A percentile compares a stretch with the other conserved stretches of the same genome.
phyloP scores from a whole-genome alignment of 2,329 filamentous ascomycete species.

The Elsinoe arachidis region DNA sequence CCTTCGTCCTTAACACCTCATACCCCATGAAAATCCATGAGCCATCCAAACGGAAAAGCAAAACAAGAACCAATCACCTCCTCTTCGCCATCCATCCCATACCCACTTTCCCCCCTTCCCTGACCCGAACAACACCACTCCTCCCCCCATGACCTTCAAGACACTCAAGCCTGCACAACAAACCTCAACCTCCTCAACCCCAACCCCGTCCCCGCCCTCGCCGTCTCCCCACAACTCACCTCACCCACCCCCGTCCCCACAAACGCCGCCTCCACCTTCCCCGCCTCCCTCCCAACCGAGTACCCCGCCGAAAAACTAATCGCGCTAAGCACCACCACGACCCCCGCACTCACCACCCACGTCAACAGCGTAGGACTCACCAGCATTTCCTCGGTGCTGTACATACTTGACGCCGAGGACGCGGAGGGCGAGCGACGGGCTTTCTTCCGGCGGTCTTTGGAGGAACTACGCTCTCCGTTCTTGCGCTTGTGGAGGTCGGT shows the following conservation, averaged over 20 bases:
- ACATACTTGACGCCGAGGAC: slow-evolving; percentile 16
- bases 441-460: slow-evolving; percentile 41
- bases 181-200: slow-evolving; percentile 27
- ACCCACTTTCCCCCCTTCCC: not conserved
- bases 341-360: slow-evolving; percentile 57
- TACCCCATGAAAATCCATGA: no score
- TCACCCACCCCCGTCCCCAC: slow-evolving; percentile 19
- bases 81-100: no score
- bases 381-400: slow-evolving; percentile 17
- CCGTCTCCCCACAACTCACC: slow-evolving; percentile 26
- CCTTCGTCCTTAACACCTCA: no score
- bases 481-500: slow-evolving; percentile 39
- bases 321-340: slow-evolving; percentile 55
- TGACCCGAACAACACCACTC: not conserved
- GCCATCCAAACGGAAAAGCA: no score
- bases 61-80: no score
- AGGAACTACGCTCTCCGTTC: slow-evolving; percentile 33
- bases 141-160: no score
- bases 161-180: slow-evolving; percentile 21
- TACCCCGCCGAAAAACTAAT: slow-evolving; percentile 59
- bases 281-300: slow-evolving; percentile 51
- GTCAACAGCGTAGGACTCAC: slow-evolving; percentile 54
- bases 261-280: slow-evolving; percentile 39
- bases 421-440: slow-evolving; percentile 26
- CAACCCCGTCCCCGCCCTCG: slow-evolving; percentile 25